Evolutionary conservation across 805 yeast genomes (phyloP).

Genomic region (Lipomyces starkeyi): DNA sequence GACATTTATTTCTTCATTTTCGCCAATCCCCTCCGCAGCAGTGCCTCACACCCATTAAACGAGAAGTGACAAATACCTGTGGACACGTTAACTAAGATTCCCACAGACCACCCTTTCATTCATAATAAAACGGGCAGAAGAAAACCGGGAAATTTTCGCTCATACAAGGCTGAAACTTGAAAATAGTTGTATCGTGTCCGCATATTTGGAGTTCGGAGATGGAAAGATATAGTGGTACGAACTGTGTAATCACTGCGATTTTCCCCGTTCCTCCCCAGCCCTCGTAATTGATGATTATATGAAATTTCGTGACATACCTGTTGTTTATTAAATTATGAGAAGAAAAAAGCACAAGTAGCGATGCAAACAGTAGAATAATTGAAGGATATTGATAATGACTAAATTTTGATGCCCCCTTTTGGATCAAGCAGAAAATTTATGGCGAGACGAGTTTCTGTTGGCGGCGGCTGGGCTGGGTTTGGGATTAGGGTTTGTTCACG

Average conservation of each 20-base stretch:
- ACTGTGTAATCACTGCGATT: conserved; percentile 23
- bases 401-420: too few relatives aligned
- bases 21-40: conserved; percentile 5
- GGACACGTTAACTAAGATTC: neutral
- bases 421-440: too few relatives aligned
- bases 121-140: neutral
- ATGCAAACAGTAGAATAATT: too few relatives aligned
- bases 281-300: neutral
- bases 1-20: conserved; percentile 29
- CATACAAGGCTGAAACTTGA: conserved; percentile 39
- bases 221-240: conserved; percentile 23
- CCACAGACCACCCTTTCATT: neutral
- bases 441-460: too few relatives aligned
- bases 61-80: conserved; percentile 1
- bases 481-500: too few relatives aligned
- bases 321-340: neutral
- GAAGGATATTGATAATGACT: too few relatives aligned
- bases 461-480: too few relatives aligned
- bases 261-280: neutral
- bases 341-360: too few relatives aligned
- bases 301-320: neutral
- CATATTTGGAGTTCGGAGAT: conserved; percentile 25
- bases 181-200: conserved; percentile 26
- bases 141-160: conserved; percentile 9
- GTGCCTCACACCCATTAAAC: neutral